Evolutionary conservation across 2,329 filamentous ascomycete species (phyloP).

Genomic region (Cytospora schulzeri): DNA sequence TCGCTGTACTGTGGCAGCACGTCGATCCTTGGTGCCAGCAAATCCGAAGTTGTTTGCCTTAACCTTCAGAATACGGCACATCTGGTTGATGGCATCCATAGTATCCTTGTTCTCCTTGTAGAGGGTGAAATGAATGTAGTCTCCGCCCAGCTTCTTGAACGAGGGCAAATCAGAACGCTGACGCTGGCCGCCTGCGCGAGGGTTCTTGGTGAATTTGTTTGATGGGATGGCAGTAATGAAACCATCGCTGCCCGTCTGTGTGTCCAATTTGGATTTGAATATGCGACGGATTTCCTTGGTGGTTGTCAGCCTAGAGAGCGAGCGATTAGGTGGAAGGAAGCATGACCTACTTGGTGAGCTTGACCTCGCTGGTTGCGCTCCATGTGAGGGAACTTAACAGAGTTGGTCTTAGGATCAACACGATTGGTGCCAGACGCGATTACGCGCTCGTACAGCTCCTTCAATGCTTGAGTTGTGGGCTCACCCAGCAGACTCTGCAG

Average conservation of each 20-base stretch:
- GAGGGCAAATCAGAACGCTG: conserved; percentile 23
- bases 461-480: conserved; percentile 43
- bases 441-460: conserved; percentile 44
- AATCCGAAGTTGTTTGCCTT: conserved; percentile 73
- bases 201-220: conserved; percentile 49
- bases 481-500: conserved; percentile 45
- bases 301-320: conserved; percentile 23
- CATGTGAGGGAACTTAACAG: conserved; percentile 44
- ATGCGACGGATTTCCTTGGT: conserved; percentile 69
- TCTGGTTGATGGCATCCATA: conserved; percentile 82
- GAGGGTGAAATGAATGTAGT: conserved; percentile 86
- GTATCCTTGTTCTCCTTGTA: conserved; percentile 98
- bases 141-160: conserved; percentile 51
- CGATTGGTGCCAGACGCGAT: conserved; percentile 33
- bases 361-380: conserved; percentile 49
- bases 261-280: conserved; percentile 78
- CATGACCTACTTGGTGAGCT: conserved; percentile 49
- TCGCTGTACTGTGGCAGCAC: conserved; percentile 82
- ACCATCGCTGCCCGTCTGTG: conserved; percentile 59
- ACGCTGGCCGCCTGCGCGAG: conserved; percentile 39
- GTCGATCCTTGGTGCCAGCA: conserved; percentile 88
- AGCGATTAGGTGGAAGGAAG: not conserved
- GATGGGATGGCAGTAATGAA: conserved; percentile 68
- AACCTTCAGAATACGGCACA: conserved; percentile 73
- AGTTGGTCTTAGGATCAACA: conserved; percentile 35